phyloP scores from a whole-genome alignment of 768 basidiomycete genomes.

The Termitomyces sp. region DNA sequence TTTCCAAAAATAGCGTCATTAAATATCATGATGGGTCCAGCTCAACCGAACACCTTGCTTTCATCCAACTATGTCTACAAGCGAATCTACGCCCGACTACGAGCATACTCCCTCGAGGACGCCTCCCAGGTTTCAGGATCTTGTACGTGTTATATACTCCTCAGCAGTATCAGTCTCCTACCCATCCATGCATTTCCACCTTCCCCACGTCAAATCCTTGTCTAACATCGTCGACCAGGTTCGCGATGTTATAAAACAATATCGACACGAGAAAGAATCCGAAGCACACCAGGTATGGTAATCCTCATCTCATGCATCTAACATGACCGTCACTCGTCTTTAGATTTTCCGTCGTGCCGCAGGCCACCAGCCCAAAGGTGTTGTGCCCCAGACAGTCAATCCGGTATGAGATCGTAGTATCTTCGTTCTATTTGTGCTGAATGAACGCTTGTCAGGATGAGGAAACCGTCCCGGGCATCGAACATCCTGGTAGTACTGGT shows the following conservation, averaged over 20 bases:
- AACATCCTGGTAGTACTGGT: slow-evolving; percentile 64
- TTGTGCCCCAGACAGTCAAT: slow-evolving; percentile 65
- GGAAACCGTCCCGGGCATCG: slow-evolving; percentile 85
- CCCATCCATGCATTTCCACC: slow-evolving; percentile 39
- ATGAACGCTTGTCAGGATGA: slow-evolving; percentile 50
- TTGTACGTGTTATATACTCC: slow-evolving; percentile 14
- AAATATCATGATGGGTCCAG: not conserved
- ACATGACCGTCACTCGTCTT: not conserved
- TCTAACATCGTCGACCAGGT: slow-evolving; percentile 54
- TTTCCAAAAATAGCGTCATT: slow-evolving; percentile 7
- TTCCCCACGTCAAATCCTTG: slow-evolving; percentile 38
- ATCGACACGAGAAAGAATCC: slow-evolving; percentile 76
- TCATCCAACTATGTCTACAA: slow-evolving; percentile 7
- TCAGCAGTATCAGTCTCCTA: not conserved
- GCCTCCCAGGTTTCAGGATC: slow-evolving; percentile 13
- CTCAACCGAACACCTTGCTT: not conserved
- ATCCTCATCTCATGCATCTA: slow-evolving; percentile 1
- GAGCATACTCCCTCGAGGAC: slow-evolving; percentile 11
- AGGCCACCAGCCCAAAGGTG: slow-evolving; percentile 62
- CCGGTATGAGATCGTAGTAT: slow-evolving; percentile 37
- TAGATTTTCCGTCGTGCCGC: slow-evolving; percentile 73
- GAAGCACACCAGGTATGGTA: slow-evolving; percentile 74
- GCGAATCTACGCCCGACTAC: slow-evolving; percentile 4
- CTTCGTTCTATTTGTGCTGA: not conserved
- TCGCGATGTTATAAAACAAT: slow-evolving; percentile 58